Base-by-base conservation (phyloP, 2,329 filamentous ascomycete genomes). In the Colletotrichum sansevieriae region DNA sequence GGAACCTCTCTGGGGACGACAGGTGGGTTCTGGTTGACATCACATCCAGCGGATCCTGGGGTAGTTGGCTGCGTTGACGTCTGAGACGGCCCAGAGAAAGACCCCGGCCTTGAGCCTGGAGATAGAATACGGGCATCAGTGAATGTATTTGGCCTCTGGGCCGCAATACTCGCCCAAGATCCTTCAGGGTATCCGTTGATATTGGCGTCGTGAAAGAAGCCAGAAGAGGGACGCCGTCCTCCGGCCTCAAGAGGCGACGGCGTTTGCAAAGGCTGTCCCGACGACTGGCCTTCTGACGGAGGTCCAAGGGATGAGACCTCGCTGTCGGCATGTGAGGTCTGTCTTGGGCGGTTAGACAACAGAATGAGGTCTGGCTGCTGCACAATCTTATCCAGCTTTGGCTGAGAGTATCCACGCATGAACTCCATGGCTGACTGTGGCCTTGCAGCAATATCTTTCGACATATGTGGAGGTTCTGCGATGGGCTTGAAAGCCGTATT, bases 221-320 rank as follows among this genome's bases (percentile, higher is more conserved):
- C 18, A 1, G 71, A 71, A 2, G 70, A 49, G 2, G 33, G 20
- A 1, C 70, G 68, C 41, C 65, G 44, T 2, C 66, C 68, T 4
- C 15, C 11, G 11, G 63, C 61, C 13, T 78, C 75, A 59, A 76
- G 71, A 0, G 77, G 77, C 0, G 77, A 78, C 1, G 76, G 77
- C 0, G 75, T 78, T 49, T 77, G 73, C 1, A 73, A 11, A 9
- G 73, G 63, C 43, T 65, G 20, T 8, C 51, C 64, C 0, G 72
- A 74, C 2, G 77, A 75, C 25, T 75, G 71, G 22, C 75, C 76
- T 5, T 74, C 73, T 1, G 73, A 71, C 0, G 75, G 70, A 2
- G 77, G 76, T 8, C 73, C 73, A 3, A 76, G 62, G 0, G 77
- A 73, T 0, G 75, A 78, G 15, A 78, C 70, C 3, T 75, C 72